These are phyloP conservation scores for Salix brachista DNA, from an alignment of 345 rosid genomes.

Conservation along the genomic window DNA sequence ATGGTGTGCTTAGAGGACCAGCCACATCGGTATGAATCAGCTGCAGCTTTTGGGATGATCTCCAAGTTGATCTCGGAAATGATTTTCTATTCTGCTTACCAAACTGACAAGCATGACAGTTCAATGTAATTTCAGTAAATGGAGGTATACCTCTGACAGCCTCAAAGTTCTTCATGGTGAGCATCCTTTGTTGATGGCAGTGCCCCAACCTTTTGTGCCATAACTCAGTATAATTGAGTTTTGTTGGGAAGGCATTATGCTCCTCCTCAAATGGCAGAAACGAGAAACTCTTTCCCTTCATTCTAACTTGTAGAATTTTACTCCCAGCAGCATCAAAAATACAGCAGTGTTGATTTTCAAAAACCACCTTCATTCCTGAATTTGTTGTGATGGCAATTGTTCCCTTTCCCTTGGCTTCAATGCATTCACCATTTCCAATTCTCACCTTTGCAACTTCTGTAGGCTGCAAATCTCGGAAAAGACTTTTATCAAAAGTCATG, in stretches of 20 bases:
- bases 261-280: not conserved
- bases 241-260: not conserved
- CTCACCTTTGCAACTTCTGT: not conserved
- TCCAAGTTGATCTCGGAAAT: not conserved
- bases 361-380: not conserved
- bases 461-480: not conserved
- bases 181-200: not conserved
- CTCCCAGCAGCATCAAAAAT: not conserved
- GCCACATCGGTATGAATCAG: not conserved
- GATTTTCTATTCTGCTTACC: not conserved
- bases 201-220: not conserved
- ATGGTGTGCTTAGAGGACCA: not conserved
- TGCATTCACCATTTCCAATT: not conserved
- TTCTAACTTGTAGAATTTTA: not conserved
- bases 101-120: not conserved
- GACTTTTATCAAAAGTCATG: not conserved
- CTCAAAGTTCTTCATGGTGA: not conserved
- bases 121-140: not conserved
- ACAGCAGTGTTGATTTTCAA: not conserved
- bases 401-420: not conserved
- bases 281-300: conserved; percentile 7
- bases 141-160: not conserved
- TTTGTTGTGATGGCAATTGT: not conserved
- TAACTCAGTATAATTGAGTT: not conserved
- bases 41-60: not conserved